Evolutionary conservation across 2,329 filamentous ascomycete genomes (phyloP).

Genomic region (Trichoderma koningiopsis): DNA sequence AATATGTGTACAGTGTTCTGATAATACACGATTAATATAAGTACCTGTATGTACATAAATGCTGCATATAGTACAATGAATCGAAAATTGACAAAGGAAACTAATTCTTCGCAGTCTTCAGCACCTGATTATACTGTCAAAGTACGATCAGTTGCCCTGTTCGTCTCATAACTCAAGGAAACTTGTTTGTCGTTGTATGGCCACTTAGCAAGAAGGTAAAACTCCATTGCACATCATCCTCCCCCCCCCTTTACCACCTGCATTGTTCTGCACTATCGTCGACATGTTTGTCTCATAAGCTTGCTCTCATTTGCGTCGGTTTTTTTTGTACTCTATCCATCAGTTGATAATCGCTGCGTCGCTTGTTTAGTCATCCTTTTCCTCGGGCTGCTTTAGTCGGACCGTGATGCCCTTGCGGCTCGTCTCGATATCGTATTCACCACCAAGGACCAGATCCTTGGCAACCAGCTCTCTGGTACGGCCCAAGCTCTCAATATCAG

Average conservation of each 20-base stretch:
- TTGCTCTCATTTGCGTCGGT: not conserved
- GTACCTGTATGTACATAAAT: not conserved
- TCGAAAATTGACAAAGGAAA: conserved; percentile 5
- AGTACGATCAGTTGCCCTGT: not conserved
- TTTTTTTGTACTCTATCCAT: not conserved
- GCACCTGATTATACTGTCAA: not conserved
- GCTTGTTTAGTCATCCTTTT: conserved; percentile 31
- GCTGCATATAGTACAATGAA: not conserved
- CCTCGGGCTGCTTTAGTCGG: conserved; percentile 47
- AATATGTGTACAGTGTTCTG: not conserved
- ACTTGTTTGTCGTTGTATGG: not conserved
- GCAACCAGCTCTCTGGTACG: conserved; percentile 93
- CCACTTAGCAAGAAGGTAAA: not conserved
- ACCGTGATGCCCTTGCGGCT: conserved; percentile 46
- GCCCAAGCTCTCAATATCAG: conserved; percentile 90
- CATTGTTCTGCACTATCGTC: not conserved
- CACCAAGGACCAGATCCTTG: conserved; percentile 87
- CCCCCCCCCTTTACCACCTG: not conserved
- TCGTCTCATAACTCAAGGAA: conserved; percentile 10
- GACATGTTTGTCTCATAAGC: not conserved
- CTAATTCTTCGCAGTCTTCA: not conserved
- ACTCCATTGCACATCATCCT: not conserved
- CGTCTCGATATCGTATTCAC: conserved; percentile 69
- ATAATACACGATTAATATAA: not conserved
- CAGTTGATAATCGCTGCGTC: not conserved